Evolutionary conservation across 768 basidiomycete species (phyloP), one percentile per base, ranked within the genome.

Genomic region (Fomitopsis serialis): DNA sequence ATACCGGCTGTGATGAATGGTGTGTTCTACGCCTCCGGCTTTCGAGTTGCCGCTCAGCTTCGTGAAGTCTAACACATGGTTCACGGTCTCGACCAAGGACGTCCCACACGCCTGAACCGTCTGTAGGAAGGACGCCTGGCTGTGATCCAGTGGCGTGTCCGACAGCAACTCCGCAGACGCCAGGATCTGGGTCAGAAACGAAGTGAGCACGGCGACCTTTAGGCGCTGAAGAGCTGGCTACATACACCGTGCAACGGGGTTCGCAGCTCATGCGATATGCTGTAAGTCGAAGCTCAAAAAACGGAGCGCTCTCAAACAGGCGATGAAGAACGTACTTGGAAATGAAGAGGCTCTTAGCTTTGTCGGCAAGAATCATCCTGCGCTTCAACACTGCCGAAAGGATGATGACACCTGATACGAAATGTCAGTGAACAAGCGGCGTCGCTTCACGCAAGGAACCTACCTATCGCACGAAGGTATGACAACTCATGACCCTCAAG

Each of bases 21-120:
- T 81, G 57, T 87, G 88, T 64, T 90, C 84, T 8, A 86, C 80
- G 37, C 87, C 86, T 24, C 87, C 89, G 2, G 82, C 77, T 65
- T 89, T 90, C 44, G 83, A 76, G 61, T 87, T 90, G 21, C 92
- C 93, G 56, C 90, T 93, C 22, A 96, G 77, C 64, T 98, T 98
- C 27, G 93, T 96, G 64, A 95, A 98, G 66, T 98, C 95, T 24
- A 98, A 74, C 5, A 98, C 95, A 61, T 98, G 95, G 63, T 97
- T 97, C 46, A 98, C 93, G 0, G 94, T 96, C 72, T 98, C 95
- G 40, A 95, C 91, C 1, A 98, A 78, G 1, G 92, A 92, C n/a
- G 88, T 95, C 13, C 93, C 94, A 63, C 94, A 97, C 6, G 92
- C 93, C 66, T 94, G 89, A 1, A 97, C 90, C 0, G 95, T 97